Evolutionary conservation across 2,329 filamentous ascomycete species (phyloP), one percentile per base, ranked within the genome.

Genomic region (Berkeleyomyces rouxiae): DNA sequence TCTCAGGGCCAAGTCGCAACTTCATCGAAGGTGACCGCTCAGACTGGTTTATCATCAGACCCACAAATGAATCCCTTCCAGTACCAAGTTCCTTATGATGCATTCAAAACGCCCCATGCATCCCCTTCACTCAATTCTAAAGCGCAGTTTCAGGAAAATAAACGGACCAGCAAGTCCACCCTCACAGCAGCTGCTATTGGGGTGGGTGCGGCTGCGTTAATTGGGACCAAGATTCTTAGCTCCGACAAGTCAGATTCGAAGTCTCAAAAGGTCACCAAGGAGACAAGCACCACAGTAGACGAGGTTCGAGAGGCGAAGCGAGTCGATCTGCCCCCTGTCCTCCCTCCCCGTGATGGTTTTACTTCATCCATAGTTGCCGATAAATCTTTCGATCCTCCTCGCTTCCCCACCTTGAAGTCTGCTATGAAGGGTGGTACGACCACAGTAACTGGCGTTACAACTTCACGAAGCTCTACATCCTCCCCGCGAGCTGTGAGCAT

Each of bases 31-130:
- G 9, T 9, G 39, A 37, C 51, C 1, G 51, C 13, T n/a, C 36
- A 55, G 51, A 4, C 1, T 13, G 13, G 33, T 37, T 7, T 13
- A 11, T 55, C 51, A 4, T 69, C 68, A 39, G 47, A 62, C 10
- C 16, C 51, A 31, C 51, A 36, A 63, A 70, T 80, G 68, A 78
- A 85, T 70, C 80, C 81, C 16, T 84, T 84, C 69, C 76, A 82
- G 69, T 84, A 75, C 68, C 81, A 80, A 70, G 78, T 83, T 65
- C 67, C 75, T 49, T 74, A 79, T 65, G 76, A 79, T 67, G 76
- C 76, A n/a, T 81, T 81, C 64, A 71, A 73, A 58, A 78, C 77
- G 7, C 76, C 79, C 2, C 66, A 70, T 40, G 68, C 70, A 63
- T 68, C 70, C 31, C 75, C 73, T 10, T 74, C 76, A 0, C 69